These are phyloP conservation scores for Golubevia pallescens DNA, from an alignment of 1,284 basidiomycete species.

Conservation along the genomic window DNA sequence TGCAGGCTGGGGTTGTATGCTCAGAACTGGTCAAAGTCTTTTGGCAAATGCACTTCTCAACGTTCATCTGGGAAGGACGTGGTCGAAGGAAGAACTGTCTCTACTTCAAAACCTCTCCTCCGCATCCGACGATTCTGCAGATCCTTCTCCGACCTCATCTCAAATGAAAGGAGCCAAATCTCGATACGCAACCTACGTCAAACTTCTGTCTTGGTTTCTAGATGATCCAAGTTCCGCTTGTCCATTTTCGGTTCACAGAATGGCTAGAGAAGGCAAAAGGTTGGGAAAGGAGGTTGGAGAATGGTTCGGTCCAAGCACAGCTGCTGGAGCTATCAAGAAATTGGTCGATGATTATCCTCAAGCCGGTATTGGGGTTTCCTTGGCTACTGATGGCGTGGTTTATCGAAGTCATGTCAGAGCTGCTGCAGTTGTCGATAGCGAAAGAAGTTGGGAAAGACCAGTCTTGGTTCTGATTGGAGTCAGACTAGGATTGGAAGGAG, in stretches of 20 bases:
- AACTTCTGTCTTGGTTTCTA: conserved; percentile 90
- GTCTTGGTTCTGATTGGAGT: conserved; percentile 53
- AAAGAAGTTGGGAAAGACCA: conserved; percentile 31
- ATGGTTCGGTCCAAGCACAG: conserved; percentile 97
- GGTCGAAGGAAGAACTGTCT: conserved; percentile 27
- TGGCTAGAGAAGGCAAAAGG: conserved; percentile 92
- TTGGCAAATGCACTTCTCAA: conserved; percentile 86
- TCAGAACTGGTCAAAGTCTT: conserved; percentile 89
- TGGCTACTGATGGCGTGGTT: conserved; percentile 46
- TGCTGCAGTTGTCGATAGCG: conserved; percentile 14
- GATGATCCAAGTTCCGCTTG: conserved; percentile 86
- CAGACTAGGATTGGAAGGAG: conserved; percentile 56
- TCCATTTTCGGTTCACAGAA: conserved; percentile 93
- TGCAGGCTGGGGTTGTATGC: conserved; percentile 97
- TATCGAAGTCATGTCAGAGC: conserved; percentile 42
- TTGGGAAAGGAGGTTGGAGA: conserved; percentile 93
- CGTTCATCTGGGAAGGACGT: conserved; percentile 74
- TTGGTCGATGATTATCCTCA: conserved; percentile 37
- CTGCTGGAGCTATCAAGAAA: conserved; percentile 87
- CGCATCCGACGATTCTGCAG: conserved; percentile 1
- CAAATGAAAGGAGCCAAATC: background rate
- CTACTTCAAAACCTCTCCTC: conserved; percentile 8
- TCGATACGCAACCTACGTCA: conserved; percentile 74
- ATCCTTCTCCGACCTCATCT: background rate
- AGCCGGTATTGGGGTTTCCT: conserved; percentile 40